Conservation (phyloP, 495 filamentous ascomycete species). For the Pseudoneurospora amorphoporcata region DNA sequence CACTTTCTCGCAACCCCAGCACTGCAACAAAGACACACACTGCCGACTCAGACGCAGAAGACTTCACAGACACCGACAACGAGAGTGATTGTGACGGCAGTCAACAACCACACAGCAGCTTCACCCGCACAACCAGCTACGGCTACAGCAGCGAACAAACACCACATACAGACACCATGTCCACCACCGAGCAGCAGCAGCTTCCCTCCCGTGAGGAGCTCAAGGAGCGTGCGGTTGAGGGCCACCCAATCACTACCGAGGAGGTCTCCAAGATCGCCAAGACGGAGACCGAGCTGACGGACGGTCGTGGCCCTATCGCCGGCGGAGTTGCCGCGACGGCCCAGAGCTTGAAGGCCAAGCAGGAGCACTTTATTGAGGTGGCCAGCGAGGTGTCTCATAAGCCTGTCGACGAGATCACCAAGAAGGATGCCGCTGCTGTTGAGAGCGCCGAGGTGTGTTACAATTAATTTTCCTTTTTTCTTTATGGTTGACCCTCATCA, state of each 20-base stretch:
- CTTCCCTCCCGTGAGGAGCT: constrained; percentile 17
- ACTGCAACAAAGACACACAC: neutral
- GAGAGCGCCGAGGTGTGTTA: constrained; percentile 20
- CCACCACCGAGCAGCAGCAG: constrained; percentile 5
- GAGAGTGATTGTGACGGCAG: neutral
- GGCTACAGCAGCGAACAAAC: neutral
- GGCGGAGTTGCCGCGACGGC: constrained; percentile 18
- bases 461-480: neutral
- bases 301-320: constrained; percentile 14
- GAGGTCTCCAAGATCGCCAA: constrained; percentile 15
- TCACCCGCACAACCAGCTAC: neutral
- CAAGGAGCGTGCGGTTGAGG: constrained; percentile 10
- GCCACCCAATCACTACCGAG: constrained; percentile 13
- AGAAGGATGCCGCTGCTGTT: constrained; percentile 20
- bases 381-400: constrained; percentile 23
- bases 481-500: neutral
- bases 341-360: constrained; percentile 22
- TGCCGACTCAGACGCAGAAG: neutral
- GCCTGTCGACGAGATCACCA: constrained; percentile 16
- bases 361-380: constrained; percentile 20
- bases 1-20: neutral
- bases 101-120: neutral
- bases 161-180: neutral
- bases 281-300: constrained; percentile 17
- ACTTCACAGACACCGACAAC: neutral